These are phyloP conservation scores for Tolypocladium album DNA, from an alignment of 2,329 filamentous ascomycete species.

Conservation along the genomic window DNA sequence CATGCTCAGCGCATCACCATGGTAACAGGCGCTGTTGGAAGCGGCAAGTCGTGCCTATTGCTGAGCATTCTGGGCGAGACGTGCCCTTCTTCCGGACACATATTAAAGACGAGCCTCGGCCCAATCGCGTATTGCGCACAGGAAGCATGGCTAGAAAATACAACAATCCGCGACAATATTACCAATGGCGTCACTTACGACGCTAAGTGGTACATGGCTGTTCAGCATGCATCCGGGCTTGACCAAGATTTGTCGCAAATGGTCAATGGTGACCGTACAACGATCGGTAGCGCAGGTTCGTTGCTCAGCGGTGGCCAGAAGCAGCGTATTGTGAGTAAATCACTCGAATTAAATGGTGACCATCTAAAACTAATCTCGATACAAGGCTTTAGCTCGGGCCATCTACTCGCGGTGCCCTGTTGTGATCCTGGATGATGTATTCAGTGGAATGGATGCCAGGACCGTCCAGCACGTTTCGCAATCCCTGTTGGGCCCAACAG, in stretches of 20 bases:
- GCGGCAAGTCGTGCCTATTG: not conserved
- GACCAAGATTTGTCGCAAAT: not conserved
- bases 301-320: not conserved
- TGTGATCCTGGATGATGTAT: not conserved
- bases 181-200: not conserved
- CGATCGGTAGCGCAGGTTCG: not conserved
- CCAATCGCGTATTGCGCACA: not conserved
- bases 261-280: not conserved
- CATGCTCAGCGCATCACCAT: not conserved
- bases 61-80: not conserved
- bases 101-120: not conserved
- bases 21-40: not conserved
- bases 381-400: not conserved
- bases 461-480: not conserved
- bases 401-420: not conserved
- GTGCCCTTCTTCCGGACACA: not conserved
- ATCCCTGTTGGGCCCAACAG: not conserved
- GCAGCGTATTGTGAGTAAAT: not conserved
- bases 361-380: not conserved
- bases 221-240: not conserved
- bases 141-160: not conserved
- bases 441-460: not conserved
- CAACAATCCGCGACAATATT: not conserved
- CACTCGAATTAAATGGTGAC: no score
- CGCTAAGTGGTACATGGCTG: not conserved